Conservation (phyloP, 306 rosid genomes). For the Sesbania bispinosa region DNA sequence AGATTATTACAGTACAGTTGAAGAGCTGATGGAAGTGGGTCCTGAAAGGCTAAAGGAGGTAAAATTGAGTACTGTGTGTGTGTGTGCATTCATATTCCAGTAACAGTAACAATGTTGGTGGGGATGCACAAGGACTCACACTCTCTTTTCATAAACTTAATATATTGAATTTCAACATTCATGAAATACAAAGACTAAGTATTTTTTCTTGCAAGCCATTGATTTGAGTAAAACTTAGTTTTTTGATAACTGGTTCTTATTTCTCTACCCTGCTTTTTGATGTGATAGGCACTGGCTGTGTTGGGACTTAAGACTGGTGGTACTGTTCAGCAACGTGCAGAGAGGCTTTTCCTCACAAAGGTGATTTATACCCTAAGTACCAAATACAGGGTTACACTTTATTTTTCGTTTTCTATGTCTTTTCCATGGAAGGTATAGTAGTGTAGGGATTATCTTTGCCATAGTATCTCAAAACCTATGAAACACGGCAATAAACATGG, state of each 20-base stretch:
- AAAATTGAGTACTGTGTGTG: slow-evolving; percentile 14
- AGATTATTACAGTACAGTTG: slow-evolving; percentile 82
- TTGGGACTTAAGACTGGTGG: slow-evolving; percentile 91
- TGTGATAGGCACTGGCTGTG: slow-evolving; percentile 67
- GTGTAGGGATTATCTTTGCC: not conserved
- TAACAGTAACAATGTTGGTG: not conserved
- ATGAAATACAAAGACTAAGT: not conserved
- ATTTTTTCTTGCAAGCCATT: not conserved
- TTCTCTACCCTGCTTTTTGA: not conserved
- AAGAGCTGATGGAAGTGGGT: slow-evolving; percentile 81
- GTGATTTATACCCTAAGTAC: slow-evolving; percentile 35
- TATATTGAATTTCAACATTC: slow-evolving; percentile 14
- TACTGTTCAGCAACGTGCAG: slow-evolving; percentile 94
- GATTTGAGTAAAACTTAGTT: not conserved
- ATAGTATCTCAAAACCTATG: slow-evolving; percentile 2
- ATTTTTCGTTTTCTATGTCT: not conserved
- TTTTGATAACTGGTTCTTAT: not conserved
- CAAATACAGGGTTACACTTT: not conserved
- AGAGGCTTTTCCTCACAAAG: slow-evolving; percentile 94
- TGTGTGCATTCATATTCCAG: not conserved
- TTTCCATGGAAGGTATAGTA: not conserved
- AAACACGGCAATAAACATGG: too few species aligned
- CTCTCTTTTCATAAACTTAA: not conserved
- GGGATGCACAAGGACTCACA: not conserved
- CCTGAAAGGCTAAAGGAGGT: slow-evolving; percentile 96